Conservation (phyloP, 805 yeast species). For the Zygosaccharomyces lentus region DNA sequence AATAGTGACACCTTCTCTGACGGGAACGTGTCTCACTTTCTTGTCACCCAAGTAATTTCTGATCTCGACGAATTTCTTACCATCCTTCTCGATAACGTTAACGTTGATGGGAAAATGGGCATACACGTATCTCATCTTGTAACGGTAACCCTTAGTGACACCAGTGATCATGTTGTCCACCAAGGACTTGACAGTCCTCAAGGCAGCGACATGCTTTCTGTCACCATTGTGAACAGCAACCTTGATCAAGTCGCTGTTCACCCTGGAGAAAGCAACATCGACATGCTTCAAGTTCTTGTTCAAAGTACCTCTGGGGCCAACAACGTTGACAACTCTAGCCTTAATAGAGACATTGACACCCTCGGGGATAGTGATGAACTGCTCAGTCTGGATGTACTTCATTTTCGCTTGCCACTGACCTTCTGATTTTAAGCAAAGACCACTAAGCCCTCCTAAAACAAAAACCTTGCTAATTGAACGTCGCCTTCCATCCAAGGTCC, state of each 20-base stretch:
- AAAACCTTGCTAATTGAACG: neutral
- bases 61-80: conserved; percentile 77
- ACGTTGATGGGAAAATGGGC: conserved; percentile 99
- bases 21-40: conserved; percentile 84
- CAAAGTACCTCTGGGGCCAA: conserved; percentile 97
- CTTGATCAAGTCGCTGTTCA: conserved; percentile 67
- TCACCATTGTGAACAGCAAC: conserved; percentile 97
- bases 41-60: conserved; percentile 99
- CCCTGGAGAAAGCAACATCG: conserved; percentile 86
- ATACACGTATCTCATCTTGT: conserved; percentile 99
- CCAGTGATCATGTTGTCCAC: conserved; percentile 93
- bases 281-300: conserved; percentile 89
- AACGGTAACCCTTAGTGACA: conserved; percentile 98
- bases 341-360: conserved; percentile 88
- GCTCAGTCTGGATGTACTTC: conserved; percentile 89
- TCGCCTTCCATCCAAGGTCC: neutral
- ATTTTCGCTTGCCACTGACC: conserved; percentile 31
- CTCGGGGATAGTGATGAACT: conserved; percentile 80
- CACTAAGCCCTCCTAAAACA: neutral
- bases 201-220: conserved; percentile 99
- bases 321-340: conserved; percentile 83
- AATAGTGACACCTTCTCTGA: conserved; percentile 84
- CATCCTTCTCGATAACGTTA: conserved; percentile 79
- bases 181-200: conserved; percentile 97
- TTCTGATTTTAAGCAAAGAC: neutral